Percentiles rank a stretch among this genome's conserved stretches.
These are phyloP conservation scores for Candida maesae DNA, from an alignment of 805 yeast genomes.

Conservation along the genomic window DNA sequence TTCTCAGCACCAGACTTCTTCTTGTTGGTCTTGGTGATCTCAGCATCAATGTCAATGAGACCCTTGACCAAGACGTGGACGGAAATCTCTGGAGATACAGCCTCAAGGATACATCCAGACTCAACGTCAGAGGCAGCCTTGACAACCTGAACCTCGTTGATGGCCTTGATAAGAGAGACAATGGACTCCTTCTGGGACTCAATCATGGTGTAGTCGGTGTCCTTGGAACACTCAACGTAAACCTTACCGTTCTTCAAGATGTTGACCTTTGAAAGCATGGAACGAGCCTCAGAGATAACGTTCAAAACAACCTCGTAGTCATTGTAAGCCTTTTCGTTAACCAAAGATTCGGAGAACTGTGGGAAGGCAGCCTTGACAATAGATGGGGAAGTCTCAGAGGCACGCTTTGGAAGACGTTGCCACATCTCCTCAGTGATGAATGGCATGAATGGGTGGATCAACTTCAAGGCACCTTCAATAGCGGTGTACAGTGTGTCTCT, in stretches of 20 bases:
- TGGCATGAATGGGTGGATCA: constrained; percentile 99
- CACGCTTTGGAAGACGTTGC: constrained; percentile 94
- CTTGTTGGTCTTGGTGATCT: constrained; percentile 76
- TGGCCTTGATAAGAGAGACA: constrained; percentile 88
- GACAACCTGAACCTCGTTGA: constrained; percentile 68
- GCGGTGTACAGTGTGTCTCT: constrained; percentile 91
- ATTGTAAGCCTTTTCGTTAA: constrained; percentile 58
- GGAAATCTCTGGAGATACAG: constrained; percentile 74
- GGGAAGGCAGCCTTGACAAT: constrained; percentile 84
- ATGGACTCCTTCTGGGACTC: constrained; percentile 78
- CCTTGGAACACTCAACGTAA: constrained; percentile 65
- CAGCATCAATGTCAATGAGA: constrained; percentile 87
- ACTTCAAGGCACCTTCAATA: constrained; percentile 82
- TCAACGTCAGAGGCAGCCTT: constrained; percentile 57
- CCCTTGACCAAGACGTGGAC: constrained; percentile 94
- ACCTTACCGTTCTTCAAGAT: constrained; percentile 87
- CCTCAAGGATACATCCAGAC: constrained; percentile 82
- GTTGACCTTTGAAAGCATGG: constrained; percentile 84
- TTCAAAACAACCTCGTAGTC: constrained; percentile 84
- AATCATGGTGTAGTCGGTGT: constrained; percentile 48
- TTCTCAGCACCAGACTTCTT: constrained; percentile 66
- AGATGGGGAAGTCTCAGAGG: constrained; percentile 61
- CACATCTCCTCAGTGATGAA: constrained; percentile 96
- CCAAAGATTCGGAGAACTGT: constrained; percentile 52
- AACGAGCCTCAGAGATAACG: constrained; percentile 87